A percentile compares a stretch with the other conserved stretches of the same genome.
These are phyloP conservation scores for Fusarium armeniacum DNA, from an alignment of 2,329 filamentous ascomycete species.

Conservation along the genomic window DNA sequence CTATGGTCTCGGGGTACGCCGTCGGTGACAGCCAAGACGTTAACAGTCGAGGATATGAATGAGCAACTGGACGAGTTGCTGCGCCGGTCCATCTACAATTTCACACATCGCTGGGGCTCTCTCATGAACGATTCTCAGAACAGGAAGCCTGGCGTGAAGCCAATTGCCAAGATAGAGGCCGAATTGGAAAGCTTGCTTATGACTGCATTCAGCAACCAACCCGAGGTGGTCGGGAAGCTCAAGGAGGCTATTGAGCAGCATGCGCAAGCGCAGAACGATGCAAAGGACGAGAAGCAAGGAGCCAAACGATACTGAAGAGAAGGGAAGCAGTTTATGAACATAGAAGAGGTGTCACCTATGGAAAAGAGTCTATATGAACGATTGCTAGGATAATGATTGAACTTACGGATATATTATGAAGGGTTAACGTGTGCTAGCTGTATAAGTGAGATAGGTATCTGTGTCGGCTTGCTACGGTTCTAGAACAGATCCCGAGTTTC, in stretches of 20 bases:
- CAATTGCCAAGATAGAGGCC: constrained; percentile 66
- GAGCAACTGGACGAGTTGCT: constrained; percentile 75
- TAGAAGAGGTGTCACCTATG: constrained; percentile 20
- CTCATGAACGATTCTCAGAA: constrained; percentile 64
- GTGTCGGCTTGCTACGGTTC: constrained; percentile 33
- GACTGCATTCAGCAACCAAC: constrained; percentile 70
- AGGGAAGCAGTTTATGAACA: constrained; percentile 3
- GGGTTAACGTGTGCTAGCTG: neutral
- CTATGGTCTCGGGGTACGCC: constrained; percentile 61
- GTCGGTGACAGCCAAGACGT: constrained; percentile 56
- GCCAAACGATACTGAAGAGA: constrained; percentile 50
- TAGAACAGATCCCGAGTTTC: constrained; percentile 33
- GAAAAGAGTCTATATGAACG: constrained; percentile 15
- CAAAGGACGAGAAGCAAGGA: constrained; percentile 55
- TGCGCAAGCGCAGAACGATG: constrained; percentile 66
- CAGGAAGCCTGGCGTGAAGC: constrained; percentile 64
- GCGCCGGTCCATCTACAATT: constrained; percentile 72
- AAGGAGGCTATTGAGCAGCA: constrained; percentile 73
- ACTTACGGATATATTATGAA: neutral
- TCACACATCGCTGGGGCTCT: constrained; percentile 71
- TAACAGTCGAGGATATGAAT: constrained; percentile 70
- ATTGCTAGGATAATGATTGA: constrained; percentile 5
- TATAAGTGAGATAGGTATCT: neutral
- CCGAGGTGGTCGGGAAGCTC: constrained; percentile 70
- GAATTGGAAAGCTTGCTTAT: constrained; percentile 70